Percentiles rank a stretch among this genome's conserved stretches.
Evolutionary conservation across 371 early-diverging fungal genomes (phyloP).

Genomic region (Mycotypha africana): DNA sequence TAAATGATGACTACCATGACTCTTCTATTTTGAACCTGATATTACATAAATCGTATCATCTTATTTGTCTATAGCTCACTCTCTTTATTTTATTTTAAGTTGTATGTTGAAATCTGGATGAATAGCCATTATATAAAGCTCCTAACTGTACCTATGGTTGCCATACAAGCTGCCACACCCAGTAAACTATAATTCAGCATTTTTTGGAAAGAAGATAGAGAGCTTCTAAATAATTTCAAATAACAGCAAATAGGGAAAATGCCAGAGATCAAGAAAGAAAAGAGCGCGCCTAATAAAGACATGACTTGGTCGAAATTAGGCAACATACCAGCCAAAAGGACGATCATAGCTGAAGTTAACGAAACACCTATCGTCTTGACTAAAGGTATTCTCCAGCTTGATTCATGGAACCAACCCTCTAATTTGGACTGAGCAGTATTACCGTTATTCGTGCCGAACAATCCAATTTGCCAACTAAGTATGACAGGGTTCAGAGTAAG

Average conservation of each 20-base stretch:
- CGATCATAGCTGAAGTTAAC: conserved; percentile 31
- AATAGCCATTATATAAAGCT: conserved; percentile 26
- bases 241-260: conserved; percentile 56
- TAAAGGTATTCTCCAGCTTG: conserved; percentile 19
- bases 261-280: conserved; percentile 55
- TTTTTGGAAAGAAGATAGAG: conserved; percentile 7
- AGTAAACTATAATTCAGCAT: conserved; percentile 13
- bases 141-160: conserved; percentile 21
- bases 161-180: conserved; percentile 17
- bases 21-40: neutral
- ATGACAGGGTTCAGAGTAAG: conserved; percentile 61
- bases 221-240: conserved; percentile 28
- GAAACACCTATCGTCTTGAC: conserved; percentile 16
- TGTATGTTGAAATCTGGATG: neutral
- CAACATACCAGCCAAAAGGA: conserved; percentile 42
- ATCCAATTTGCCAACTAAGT: conserved; percentile 44
- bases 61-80: no score
- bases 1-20: no score
- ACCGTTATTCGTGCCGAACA: no score
- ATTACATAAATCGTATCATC: no score
- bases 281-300: conserved; percentile 63
- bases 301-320: conserved; percentile 69
- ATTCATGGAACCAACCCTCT: conserved; percentile 18
- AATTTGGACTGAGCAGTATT: no score
- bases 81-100: neutral